Conservation (phyloP, 306 rosid species). For the Quillaja saponaria region DNA sequence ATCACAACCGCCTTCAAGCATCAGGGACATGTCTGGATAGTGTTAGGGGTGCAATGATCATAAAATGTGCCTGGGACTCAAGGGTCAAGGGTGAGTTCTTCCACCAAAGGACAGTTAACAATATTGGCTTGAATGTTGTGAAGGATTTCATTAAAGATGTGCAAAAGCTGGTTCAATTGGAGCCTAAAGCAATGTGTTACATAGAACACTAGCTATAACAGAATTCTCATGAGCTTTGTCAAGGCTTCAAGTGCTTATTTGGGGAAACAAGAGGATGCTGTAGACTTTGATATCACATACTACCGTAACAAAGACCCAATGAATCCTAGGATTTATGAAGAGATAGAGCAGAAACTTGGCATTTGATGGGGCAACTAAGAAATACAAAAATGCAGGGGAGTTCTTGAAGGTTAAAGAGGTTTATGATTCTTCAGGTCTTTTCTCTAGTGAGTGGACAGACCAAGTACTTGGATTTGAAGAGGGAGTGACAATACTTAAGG, state of each 20-base stretch:
- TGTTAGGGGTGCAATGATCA: constrained; percentile 38
- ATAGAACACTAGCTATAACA: constrained; percentile 26
- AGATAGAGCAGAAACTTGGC: constrained; percentile 59
- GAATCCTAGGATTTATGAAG: constrained; percentile 57
- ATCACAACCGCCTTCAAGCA: constrained; percentile 57
- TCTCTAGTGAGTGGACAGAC: constrained; percentile 72
- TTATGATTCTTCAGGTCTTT: constrained; percentile 54
- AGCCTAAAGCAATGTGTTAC: constrained; percentile 29
- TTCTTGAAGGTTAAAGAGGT: constrained; percentile 46
- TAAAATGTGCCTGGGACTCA: constrained; percentile 72
- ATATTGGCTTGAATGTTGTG: constrained; percentile 34
- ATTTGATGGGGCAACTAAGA: constrained; percentile 42
- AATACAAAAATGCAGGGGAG: constrained; percentile 32
- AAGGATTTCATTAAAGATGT: constrained; percentile 37
- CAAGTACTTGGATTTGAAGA: constrained; percentile 55
- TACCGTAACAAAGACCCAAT: constrained; percentile 59
- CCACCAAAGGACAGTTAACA: constrained; percentile 51
- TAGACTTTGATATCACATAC: constrained; percentile 62
- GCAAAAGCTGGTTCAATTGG: constrained; percentile 32
- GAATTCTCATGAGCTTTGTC: constrained; percentile 39
- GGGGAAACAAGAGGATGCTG: constrained; percentile 34
- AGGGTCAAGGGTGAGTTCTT: constrained; percentile 36
- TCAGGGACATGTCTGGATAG: constrained; percentile 69
- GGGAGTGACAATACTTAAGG: constrained; percentile 35
- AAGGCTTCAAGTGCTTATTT: constrained; percentile 38